These are phyloP conservation scores for Metarhizium robertsii DNA, from an alignment of 2,329 filamentous ascomycete species.

Conservation along the genomic window DNA sequence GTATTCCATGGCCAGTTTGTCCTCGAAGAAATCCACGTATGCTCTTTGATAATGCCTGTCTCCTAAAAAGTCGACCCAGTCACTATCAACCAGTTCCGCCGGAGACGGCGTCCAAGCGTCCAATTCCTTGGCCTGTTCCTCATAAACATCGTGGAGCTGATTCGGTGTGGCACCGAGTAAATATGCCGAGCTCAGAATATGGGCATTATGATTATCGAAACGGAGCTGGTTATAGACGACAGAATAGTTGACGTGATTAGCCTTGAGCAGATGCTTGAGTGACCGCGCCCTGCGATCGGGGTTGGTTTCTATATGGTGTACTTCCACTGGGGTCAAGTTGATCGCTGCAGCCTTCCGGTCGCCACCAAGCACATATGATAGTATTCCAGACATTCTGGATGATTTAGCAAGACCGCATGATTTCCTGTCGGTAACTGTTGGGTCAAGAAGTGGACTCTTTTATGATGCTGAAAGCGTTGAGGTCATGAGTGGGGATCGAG, in stretches of 20 bases:
- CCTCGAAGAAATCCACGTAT: constrained; percentile 92
- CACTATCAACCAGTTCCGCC: constrained; percentile 68
- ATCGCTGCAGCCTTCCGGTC: constrained; percentile 28
- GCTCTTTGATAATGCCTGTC: constrained; percentile 76
- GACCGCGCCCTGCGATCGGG: constrained; percentile 72
- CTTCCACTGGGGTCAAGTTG: constrained; percentile 56
- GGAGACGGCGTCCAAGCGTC: constrained; percentile 80
- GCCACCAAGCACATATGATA: constrained; percentile 22
- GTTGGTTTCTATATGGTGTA: constrained; percentile 71
- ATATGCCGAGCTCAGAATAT: constrained; percentile 78
- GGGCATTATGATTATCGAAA: constrained; percentile 77
- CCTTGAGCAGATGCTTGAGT: constrained; percentile 81
- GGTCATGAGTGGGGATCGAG: background rate
- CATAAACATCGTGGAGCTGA: constrained; percentile 74
- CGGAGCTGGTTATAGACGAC: constrained; percentile 67
- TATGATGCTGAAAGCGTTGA: constrained; percentile 1
- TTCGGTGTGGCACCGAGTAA: constrained; percentile 66
- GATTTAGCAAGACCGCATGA: background rate
- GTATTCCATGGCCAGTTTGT: constrained; percentile 64
- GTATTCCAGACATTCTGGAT: constrained; percentile 22
- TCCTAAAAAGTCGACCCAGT: constrained; percentile 82
- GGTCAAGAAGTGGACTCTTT: background rate
- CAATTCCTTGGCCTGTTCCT: constrained; percentile 59
- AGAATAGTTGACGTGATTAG: constrained; percentile 85
- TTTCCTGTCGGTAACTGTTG: background rate